A percentile compares a stretch with the other conserved stretches of the same genome.
These are phyloP conservation scores for Calonectria ilicicola DNA, from an alignment of 2,329 filamentous ascomycete genomes.

Conservation along the genomic window DNA sequence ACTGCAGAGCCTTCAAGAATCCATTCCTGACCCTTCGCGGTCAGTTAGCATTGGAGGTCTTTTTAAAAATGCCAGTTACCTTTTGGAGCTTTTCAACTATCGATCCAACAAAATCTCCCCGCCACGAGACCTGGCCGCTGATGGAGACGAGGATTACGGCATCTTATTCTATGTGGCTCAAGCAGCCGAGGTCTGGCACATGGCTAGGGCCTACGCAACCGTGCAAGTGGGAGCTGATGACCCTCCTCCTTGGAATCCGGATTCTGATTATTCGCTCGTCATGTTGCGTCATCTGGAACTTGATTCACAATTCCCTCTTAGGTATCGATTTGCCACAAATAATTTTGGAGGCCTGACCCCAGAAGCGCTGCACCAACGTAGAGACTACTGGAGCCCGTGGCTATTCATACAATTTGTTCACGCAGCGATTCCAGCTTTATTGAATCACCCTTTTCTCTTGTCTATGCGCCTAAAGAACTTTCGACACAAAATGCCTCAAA, in stretches of 20 bases:
- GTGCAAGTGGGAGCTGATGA: constrained; percentile 57
- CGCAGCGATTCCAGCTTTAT: constrained; percentile 62
- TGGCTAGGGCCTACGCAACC: constrained; percentile 59
- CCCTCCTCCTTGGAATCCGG: constrained; percentile 54
- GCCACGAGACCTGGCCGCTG: neutral
- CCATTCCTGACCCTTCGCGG: constrained; percentile 19
- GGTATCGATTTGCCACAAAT: constrained; percentile 62
- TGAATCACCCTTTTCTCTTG: constrained; percentile 65
- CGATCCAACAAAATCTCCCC: neutral
- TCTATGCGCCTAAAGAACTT: constrained; percentile 65
- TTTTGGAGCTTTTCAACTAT: neutral
- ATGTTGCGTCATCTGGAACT: constrained; percentile 63
- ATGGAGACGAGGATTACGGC: constrained; percentile 53
- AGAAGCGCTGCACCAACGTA: constrained; percentile 55
- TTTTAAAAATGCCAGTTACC: neutral
- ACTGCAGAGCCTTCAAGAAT: constrained; percentile 56
- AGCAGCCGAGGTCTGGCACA: constrained; percentile 56
- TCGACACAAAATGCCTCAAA: constrained; percentile 63
- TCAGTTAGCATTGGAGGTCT: neutral
- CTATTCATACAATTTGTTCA: constrained; percentile 65
- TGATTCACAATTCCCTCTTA: constrained; percentile 62
- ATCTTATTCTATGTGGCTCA: constrained; percentile 56
- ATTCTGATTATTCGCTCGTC: constrained; percentile 65
- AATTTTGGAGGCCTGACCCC: constrained; percentile 56
- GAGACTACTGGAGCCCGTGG: constrained; percentile 66